Evolutionary conservation across 2,329 filamentous ascomycete genomes (phyloP).

Genomic region (Dactylellina cionopaga): DNA sequence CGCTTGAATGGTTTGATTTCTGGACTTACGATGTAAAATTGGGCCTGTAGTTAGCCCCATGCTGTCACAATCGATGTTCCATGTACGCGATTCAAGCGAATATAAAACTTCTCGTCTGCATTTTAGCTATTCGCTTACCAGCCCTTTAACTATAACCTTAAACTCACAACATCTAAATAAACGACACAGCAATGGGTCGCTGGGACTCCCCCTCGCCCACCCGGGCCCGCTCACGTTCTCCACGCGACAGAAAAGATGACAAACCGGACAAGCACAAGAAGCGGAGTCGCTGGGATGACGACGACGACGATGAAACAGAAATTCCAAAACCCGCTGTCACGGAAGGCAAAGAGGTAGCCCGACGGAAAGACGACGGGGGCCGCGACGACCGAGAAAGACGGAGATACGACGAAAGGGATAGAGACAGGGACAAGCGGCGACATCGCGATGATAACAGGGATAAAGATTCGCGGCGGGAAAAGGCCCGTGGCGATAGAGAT

Average conservation of each 20-base stretch:
- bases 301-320: constrained; percentile 50
- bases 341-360: constrained; percentile 47
- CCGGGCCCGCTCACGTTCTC: constrained; percentile 42
- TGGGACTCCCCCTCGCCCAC: constrained; percentile 44
- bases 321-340: constrained; percentile 23
- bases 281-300: constrained; percentile 15
- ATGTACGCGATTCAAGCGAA: no score
- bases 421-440: constrained; percentile 58
- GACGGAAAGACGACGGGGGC: constrained; percentile 23
- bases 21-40: no score
- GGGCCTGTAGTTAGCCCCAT: no score
- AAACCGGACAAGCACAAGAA: constrained; percentile 13
- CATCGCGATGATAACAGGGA: constrained; percentile 54
- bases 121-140: no score
- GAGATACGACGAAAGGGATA: constrained; percentile 56
- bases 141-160: no score
- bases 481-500: constrained; percentile 15
- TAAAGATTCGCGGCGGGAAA: constrained; percentile 8
- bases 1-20: no score
- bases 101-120: no score
- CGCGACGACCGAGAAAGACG: constrained; percentile 55
- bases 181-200: constrained; percentile 24
- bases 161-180: no score
- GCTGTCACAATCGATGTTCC: no score
- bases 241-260: constrained; percentile 23